Percentiles rank a stretch among this genome's conserved stretches.
phyloP scores from a whole-genome alignment of 1,284 basidiomycete genomes.

The Pascua sp. region DNA sequence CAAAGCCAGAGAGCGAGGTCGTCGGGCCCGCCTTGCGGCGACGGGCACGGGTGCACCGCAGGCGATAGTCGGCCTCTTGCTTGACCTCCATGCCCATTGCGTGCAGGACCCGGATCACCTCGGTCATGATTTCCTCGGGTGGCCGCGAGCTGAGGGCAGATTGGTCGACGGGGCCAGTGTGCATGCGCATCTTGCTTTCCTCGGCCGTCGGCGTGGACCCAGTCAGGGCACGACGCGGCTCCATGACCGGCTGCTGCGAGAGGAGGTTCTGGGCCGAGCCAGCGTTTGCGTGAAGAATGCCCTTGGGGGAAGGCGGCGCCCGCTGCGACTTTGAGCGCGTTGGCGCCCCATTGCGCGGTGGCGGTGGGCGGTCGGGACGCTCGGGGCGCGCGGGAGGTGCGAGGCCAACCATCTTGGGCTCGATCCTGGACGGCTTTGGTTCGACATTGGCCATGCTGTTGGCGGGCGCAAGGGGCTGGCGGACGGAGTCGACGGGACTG shows the following conservation, averaged over 20 bases:
- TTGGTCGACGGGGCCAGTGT: constrained; percentile 90
- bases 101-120: constrained; percentile 72
- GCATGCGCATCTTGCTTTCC: constrained; percentile 69
- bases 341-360: background rate
- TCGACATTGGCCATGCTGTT: constrained; percentile 32
- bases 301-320: background rate
- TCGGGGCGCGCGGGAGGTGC: too few relatives aligned
- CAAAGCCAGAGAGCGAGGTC: constrained; percentile 51
- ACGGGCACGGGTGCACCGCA: constrained; percentile 72
- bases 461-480: constrained; percentile 9
- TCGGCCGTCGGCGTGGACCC: constrained; percentile 24
- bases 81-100: constrained; percentile 89
- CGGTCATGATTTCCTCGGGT: constrained; percentile 81
- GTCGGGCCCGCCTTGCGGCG: constrained; percentile 58
- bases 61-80: constrained; percentile 82
- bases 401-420: constrained; percentile 2
- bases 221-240: background rate
- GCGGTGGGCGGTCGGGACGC: too few relatives aligned
- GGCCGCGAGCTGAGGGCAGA: constrained; percentile 80
- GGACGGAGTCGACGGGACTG: background rate
- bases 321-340: constrained; percentile 14
- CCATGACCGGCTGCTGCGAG: background rate
- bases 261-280: background rate
- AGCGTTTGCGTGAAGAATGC: background rate
- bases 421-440: constrained; percentile 20